These are phyloP conservation scores for Chara braunii DNA, from an alignment of 139 green algal genomes.

Conservation along the genomic window DNA sequence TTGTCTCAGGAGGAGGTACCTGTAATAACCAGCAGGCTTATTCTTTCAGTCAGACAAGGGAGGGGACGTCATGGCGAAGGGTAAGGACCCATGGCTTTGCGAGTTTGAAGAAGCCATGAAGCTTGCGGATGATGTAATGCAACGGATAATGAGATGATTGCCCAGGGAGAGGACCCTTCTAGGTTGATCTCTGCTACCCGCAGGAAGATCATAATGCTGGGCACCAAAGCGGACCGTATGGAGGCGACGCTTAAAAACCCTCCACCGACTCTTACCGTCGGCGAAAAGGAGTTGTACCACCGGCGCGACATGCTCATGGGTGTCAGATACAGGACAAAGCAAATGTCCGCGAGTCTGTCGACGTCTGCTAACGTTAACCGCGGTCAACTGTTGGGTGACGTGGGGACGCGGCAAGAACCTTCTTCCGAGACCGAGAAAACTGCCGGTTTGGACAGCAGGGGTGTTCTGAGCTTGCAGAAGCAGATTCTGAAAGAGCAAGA, in stretches of 20 bases:
- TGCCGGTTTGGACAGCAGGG: conserved; percentile 13
- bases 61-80: too few species aligned
- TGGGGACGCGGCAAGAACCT: too few species aligned
- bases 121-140: conserved; percentile 14
- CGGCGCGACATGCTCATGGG: conserved; percentile 16
- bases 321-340: conserved; percentile 2
- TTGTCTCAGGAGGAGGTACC: too few species aligned
- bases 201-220: conserved; percentile 11
- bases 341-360: conserved; percentile 11
- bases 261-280: neutral
- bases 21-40: too few species aligned
- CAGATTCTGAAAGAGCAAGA: conserved; percentile 34
- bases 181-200: neutral
- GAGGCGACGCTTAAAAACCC: neutral
- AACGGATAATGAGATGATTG: neutral
- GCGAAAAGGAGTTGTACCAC: conserved; percentile 14
- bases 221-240: conserved; percentile 4
- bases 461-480: conserved; percentile 24
- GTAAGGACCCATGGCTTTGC: conserved; percentile 15
- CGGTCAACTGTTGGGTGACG: too few species aligned
- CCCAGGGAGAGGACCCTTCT: neutral
- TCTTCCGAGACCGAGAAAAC: conserved; percentile 29
- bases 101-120: conserved; percentile 15
- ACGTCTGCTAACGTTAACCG: too few species aligned
- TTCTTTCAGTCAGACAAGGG: too few species aligned